Base-by-base conservation (phyloP, 257 asterid species). In the Nicotiana knightiana region DNA sequence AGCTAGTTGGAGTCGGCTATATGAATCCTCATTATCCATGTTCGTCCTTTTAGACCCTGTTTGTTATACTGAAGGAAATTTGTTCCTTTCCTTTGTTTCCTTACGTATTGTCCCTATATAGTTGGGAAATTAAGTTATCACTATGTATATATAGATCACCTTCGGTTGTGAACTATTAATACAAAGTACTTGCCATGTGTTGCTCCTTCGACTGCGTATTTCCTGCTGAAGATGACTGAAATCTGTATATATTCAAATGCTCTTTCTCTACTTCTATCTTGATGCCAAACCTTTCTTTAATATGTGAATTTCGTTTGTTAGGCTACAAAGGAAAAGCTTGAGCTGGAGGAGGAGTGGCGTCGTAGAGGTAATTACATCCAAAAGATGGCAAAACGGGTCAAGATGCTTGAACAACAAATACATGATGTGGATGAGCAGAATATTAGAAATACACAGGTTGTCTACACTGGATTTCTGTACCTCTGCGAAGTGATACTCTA, bases 381-480 rank as follows among this genome's bases (percentile, higher is more conserved):
- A 77, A 86, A 82, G 61, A 73, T 89, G 88, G 86, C 55, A 85
- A 86, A 86, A 81, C 91, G 84, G 79, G 88, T 87, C 78, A 87
- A 90, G 84, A 81, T 77, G 55, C 87, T 89, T 81, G 92, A 94
- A 80, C 86, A 84, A 78, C 97, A 92, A 90, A 93, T 92, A 82
- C 89, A 84, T 81, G 97, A 93, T 77, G 80, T 87, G 67, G 90
- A 85, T 59, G 95, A 90, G 88, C 96, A 92, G 89, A 90, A 87
- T 85, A 80, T 76, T 51, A 88, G 87, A 83, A 87, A 86, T 83
- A 92, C 99, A 21, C 98, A 96, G 95, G 99, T 93, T 35, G 16
- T 8, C 28, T 51, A 51, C 79, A 6, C 28, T 51, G 80, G n/a
- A 51, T 51, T 84, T 61, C 80, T 81, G 80, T 39, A 39, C 84